Base-by-base conservation (phyloP, 1,284 basidiomycete species). In the Lentinula novae-zelandiae region DNA sequence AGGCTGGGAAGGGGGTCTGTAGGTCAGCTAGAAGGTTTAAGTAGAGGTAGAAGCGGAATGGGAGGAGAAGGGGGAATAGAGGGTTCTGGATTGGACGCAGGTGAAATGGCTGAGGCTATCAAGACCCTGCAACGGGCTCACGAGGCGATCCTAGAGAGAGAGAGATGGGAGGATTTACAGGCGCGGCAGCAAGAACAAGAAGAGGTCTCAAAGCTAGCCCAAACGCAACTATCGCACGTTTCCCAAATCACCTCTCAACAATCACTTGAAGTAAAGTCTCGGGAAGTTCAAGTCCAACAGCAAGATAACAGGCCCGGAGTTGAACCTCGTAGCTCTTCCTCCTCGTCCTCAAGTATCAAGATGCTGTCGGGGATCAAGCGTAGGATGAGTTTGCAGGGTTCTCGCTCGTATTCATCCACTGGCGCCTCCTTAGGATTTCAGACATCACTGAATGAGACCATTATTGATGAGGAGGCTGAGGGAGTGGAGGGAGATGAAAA, bases 71-170 rank as follows among this genome's bases (percentile, higher is more conserved):
- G 20, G 22, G 22, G 31, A 7, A 20, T 34, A 15, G 54, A 38
- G 15, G 20, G n/a, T 31, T 5, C 15, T 3, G 13, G 88, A 65
- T 79, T 90, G 31, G 79, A 80, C 40, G 77, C 81, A 60, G 81
- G 84, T 52, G 87, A 92, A 71, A 87, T 91, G 77, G 86, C 87
- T 0, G 90, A 92, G 70, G 89, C 89, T 17, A 83, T 90, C 69
- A 90, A 90, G 75, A 87, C 90, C 3, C 77, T 92, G 13, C 87
- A 90, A 71, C 74, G 90, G 31, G 85, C 84, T 20, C 74, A 90
- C 39, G 86, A 90, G 72, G 68, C 69, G 17, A 76, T 81, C 61
- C 71, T 79, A 22, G 78, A 78, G 60, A 70, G 68, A 53, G 76
- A 60, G 77, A 62, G 63, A 64, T 22, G 33, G 61, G 50, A 56